phyloP scores from a whole-genome alignment of 768 basidiomycete genomes.

The Russula compacta region DNA sequence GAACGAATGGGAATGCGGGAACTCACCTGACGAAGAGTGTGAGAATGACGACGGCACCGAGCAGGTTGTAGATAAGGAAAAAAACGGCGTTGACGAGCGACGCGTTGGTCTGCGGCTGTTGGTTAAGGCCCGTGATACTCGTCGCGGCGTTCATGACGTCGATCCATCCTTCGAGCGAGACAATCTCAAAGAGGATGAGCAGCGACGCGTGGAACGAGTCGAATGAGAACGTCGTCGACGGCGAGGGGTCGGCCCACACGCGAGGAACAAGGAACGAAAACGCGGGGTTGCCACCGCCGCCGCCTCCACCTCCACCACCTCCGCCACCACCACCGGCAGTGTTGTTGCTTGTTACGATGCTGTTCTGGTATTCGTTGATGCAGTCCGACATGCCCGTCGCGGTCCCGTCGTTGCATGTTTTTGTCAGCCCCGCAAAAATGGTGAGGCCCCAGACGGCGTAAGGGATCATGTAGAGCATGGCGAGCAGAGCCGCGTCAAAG shows the following conservation, averaged over 20 bases:
- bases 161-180: slow-evolving; percentile 95
- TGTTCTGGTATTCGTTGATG: slow-evolving; percentile 61
- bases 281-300: slow-evolving; percentile 27
- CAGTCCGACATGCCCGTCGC: slow-evolving; percentile 55
- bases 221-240: slow-evolving; percentile 80
- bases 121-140: slow-evolving; percentile 58
- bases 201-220: slow-evolving; percentile 78
- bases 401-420: slow-evolving; percentile 66
- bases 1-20: neutral
- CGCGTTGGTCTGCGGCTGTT: slow-evolving; percentile 63
- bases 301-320: too few species aligned
- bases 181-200: slow-evolving; percentile 92
- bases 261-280: slow-evolving; percentile 73
- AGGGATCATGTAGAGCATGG: slow-evolving; percentile 85
- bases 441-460: slow-evolving; percentile 93
- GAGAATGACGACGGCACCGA: slow-evolving; percentile 84
- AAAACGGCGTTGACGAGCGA: slow-evolving; percentile 82
- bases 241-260: slow-evolving; percentile 82
- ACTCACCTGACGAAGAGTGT: slow-evolving; percentile 84
- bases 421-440: slow-evolving; percentile 82
- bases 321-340: too few species aligned
- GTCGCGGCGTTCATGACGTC: slow-evolving; percentile 81
- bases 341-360: slow-evolving; percentile 39
- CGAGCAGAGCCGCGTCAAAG: slow-evolving; percentile 80
- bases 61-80: slow-evolving; percentile 82